Evolutionary conservation across 176 grass and related monocot species (phyloP).

Genomic region (Lolium perenne): DNA sequence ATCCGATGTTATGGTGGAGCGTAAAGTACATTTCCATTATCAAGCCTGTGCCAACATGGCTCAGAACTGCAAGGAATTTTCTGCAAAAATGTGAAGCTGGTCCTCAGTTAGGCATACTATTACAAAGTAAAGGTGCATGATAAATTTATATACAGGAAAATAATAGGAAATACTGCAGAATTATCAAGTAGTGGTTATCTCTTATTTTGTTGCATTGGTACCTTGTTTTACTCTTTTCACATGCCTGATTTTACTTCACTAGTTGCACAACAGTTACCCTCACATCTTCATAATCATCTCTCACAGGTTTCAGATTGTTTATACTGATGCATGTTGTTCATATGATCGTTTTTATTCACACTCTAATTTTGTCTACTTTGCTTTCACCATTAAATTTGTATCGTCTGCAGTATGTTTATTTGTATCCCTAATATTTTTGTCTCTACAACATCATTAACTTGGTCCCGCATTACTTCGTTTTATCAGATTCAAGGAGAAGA

Average conservation of each 20-base stretch:
- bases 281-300: neutral
- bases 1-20: neutral
- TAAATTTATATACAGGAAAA: constrained; percentile 40
- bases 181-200: neutral
- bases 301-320: neutral
- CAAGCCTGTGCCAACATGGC: neutral
- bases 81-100: constrained; percentile 38
- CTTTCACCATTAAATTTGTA: neutral
- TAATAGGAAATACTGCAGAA: constrained; percentile 43
- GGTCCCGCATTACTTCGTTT: constrained; percentile 3
- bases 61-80: neutral
- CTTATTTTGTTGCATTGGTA: constrained; percentile 7
- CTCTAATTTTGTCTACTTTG: neutral
- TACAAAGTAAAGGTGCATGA: constrained; percentile 49
- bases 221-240: neutral
- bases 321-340: neutral
- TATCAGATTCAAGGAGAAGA: constrained; percentile 89
- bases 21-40: constrained; percentile 10
- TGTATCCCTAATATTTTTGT: neutral
- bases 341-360: neutral
- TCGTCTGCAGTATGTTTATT: neutral
- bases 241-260: neutral
- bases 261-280: neutral
- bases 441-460: neutral
- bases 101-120: constrained; percentile 58